Evolutionary conservation across 2,329 filamentous ascomycete species (phyloP), one percentile per base, ranked within the genome.

Genomic region (Fusarium stilboides): DNA sequence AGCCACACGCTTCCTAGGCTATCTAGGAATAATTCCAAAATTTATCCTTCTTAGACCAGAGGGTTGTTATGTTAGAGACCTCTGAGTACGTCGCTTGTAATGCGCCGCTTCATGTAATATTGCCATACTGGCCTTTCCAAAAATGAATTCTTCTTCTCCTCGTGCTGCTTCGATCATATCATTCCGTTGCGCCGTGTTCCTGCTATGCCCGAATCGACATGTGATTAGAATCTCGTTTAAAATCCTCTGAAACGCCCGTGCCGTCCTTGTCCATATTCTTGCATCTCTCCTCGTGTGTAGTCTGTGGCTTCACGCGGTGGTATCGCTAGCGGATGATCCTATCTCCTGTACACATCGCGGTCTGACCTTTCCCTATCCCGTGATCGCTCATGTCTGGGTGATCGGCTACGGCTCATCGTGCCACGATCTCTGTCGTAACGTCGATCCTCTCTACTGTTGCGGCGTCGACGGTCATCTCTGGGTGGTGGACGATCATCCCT

Each of bases 291-390:
- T 8, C 40, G 28, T 34, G n/a, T 50, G 46, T 52, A 55, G 17
- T 46, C 43, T 26, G 31, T 42, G 49, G 34, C 19, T 46, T 49
- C 34, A 24, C 39, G 40, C 19, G 31, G 44, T 31, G 33, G 45
- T 36, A 28, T 46, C 28, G 33, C 39, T 50, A 50, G 26, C 46
- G 46, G 51, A 56, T 22, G 24, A 58, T 69, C 49, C 75, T 84
- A 86, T 79, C 85, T 81, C 62, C 85, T 83, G 75, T 87, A 86
- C 44, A 79, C 71, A 52, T 86, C 85, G 53, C 83, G 80, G 42
- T 87, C 85, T 33, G 82, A 78, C 44, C 83, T 76, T 19, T 85
- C 83, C 62, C 80, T 76, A 34, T 81, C 82, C 49, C 82, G 77
- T 39, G 79, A 80, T 45, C 80, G 73, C 6, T 81, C 80, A 24